phyloP scores from a whole-genome alignment of 768 basidiomycete genomes.

The Amanita rubescens region DNA sequence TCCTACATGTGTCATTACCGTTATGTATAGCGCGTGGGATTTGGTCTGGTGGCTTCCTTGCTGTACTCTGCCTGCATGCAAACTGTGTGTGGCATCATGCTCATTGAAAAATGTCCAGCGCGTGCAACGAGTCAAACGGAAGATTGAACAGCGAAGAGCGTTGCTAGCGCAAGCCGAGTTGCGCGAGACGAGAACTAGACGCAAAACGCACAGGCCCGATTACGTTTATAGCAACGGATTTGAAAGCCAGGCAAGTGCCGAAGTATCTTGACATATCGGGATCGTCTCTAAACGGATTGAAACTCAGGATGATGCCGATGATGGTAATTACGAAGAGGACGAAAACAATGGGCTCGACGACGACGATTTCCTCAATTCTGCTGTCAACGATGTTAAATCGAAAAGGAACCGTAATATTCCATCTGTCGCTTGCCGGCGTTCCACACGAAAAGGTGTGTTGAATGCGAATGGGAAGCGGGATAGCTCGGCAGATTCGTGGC shows the following conservation, averaged over 20 bases:
- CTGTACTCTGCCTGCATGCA: neutral
- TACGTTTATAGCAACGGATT: slow-evolving; percentile 69
- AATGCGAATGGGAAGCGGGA: slow-evolving; percentile 50
- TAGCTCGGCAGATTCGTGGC: slow-evolving; percentile 44
- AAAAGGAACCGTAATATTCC: slow-evolving; percentile 27
- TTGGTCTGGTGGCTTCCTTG: slow-evolving; percentile 2
- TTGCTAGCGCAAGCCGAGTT: slow-evolving; percentile 70
- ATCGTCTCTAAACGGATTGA: slow-evolving; percentile 26
- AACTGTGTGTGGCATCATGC: slow-evolving; percentile 1
- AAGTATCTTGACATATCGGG: neutral
- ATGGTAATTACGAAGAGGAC: slow-evolving; percentile 55
- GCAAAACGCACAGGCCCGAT: slow-evolving; percentile 66
- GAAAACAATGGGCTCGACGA: slow-evolving; percentile 47
- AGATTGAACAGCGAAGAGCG: slow-evolving; percentile 58
- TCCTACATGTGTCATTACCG: slow-evolving; percentile 8
- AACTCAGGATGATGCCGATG: slow-evolving; percentile 48
- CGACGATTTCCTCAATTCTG: slow-evolving; percentile 38
- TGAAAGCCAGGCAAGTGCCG: slow-evolving; percentile 54
- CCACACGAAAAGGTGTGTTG: slow-evolving; percentile 39
- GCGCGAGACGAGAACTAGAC: slow-evolving; percentile 71
- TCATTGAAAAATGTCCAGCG: slow-evolving; percentile 38
- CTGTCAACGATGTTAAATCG: slow-evolving; percentile 35
- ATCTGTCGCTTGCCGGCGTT: slow-evolving; percentile 39
- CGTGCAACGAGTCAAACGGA: slow-evolving; percentile 60
- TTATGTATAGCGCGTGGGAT: slow-evolving; percentile 7